A percentile compares a stretch with the other conserved stretches of the same genome.
phyloP scores from a whole-genome alignment of 208 protist genomes.

The Trypanosoma platydactyli region DNA sequence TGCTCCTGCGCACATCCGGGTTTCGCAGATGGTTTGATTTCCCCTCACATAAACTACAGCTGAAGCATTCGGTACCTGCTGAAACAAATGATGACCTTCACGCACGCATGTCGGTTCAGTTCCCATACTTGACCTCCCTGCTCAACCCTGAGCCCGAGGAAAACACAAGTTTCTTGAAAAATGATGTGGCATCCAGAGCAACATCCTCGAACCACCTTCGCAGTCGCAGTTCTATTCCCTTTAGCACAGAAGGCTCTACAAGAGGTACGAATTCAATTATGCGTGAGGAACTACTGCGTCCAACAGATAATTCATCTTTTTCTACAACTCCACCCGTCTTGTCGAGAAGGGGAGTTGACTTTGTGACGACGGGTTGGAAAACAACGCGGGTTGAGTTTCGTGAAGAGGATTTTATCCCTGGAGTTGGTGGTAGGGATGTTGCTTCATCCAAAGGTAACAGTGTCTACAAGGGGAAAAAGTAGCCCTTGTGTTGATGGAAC shows the following conservation, averaged over 20 bases:
- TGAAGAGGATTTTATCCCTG: slow-evolving; percentile 68
- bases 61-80: neutral
- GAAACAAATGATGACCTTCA: slow-evolving; percentile 48
- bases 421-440: neutral
- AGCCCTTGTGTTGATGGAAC: neutral
- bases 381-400: slow-evolving; percentile 43
- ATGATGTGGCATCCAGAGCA: neutral
- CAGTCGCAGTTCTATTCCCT: slow-evolving; percentile 1
- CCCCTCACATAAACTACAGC: slow-evolving; percentile 26
- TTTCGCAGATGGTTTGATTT: slow-evolving; percentile 66
- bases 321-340: neutral
- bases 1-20: slow-evolving; percentile 49
- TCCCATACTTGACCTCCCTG: slow-evolving; percentile 77
- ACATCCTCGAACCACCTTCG: slow-evolving; percentile 2
- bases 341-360: slow-evolving; percentile 43
- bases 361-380: slow-evolving; percentile 72
- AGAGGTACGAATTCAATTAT: slow-evolving; percentile 66
- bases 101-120: slow-evolving; percentile 64
- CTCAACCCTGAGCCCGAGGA: slow-evolving; percentile 66
- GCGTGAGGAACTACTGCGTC: slow-evolving; percentile 40
- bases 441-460: neutral
- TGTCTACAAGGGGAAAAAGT: neutral
- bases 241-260: slow-evolving; percentile 21
- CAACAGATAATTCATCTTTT: slow-evolving; percentile 1
- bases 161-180: slow-evolving; percentile 50